A percentile compares a stretch with the other conserved stretches of the same genome.
Evolutionary conservation across 1,284 basidiomycete genomes (phyloP).

Genomic region (Pholiota adiposa): DNA sequence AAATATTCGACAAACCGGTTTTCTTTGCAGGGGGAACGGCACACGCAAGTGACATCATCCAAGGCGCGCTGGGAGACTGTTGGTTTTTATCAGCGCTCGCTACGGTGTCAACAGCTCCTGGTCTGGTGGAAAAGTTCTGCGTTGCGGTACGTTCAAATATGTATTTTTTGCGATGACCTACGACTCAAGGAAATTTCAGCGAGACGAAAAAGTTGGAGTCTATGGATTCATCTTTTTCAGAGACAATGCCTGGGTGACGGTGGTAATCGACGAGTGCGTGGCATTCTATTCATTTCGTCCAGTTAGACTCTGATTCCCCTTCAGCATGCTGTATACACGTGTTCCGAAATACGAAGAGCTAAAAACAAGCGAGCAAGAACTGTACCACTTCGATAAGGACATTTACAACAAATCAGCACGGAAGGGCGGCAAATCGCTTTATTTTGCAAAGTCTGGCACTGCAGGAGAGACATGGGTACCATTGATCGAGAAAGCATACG

Average conservation of each 20-base stretch:
- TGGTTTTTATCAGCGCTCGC: constrained; percentile 52
- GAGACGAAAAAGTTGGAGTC: constrained; percentile 41
- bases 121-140: constrained; percentile 50
- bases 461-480: constrained; percentile 57
- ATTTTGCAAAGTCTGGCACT: constrained; percentile 47
- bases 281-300: neutral
- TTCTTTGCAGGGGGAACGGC: constrained; percentile 48
- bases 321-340: constrained; percentile 46
- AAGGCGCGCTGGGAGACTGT: constrained; percentile 49
- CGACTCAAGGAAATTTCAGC: constrained; percentile 8
- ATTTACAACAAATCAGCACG: constrained; percentile 45
- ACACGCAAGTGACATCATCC: constrained; percentile 44
- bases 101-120: constrained; percentile 42
- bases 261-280: constrained; percentile 42
- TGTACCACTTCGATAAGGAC: constrained; percentile 50
- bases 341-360: constrained; percentile 52
- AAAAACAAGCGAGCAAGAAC: constrained; percentile 32
- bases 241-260: constrained; percentile 40
- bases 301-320: neutral
- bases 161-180: too few relatives aligned
- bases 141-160: constrained; percentile 45
- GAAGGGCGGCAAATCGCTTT: constrained; percentile 45
- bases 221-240: constrained; percentile 55
- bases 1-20: constrained; percentile 48
- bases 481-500: constrained; percentile 56